Conservation (phyloP, 2,329 filamentous ascomycete genomes). For the Phialemonium atrogriseum region DNA sequence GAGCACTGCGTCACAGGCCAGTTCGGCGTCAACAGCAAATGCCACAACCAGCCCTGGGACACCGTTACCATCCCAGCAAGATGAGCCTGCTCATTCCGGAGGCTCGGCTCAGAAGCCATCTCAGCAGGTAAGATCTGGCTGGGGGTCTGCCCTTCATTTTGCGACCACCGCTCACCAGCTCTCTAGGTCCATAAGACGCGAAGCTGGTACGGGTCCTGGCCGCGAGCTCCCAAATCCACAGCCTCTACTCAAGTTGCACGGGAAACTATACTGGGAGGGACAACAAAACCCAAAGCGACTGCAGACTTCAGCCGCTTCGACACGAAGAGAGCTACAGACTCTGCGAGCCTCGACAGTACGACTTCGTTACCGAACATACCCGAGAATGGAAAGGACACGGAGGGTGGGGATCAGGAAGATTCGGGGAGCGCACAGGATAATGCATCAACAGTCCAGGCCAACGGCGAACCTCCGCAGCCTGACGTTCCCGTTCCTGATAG, state of each 20-base stretch:
- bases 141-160: too few species aligned
- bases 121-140: background rate
- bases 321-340: constrained; percentile 26
- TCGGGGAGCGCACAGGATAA: constrained; percentile 4
- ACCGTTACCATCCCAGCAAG: constrained; percentile 2
- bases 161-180: constrained; percentile 1
- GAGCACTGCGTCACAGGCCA: constrained; percentile 10
- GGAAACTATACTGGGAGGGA: constrained; percentile 53
- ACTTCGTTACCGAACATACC: constrained; percentile 20
- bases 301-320: constrained; percentile 46
- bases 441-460: too few species aligned
- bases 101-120: constrained; percentile 6
- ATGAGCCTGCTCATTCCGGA: background rate
- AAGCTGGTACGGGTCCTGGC: constrained; percentile 59
- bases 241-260: constrained; percentile 52
- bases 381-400: constrained; percentile 13
- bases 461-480: too few species aligned
- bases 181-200: constrained; percentile 40
- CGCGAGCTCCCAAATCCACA: constrained; percentile 44
- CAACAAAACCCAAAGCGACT: constrained; percentile 33
- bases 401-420: constrained; percentile 5
- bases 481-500: too few species aligned
- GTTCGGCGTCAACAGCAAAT: constrained; percentile 2
- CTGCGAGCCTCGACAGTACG: constrained; percentile 20
- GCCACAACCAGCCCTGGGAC: constrained; percentile 1